Conservation (phyloP, 225 moss, liverwort and hornwort species). For the Marchantia paleacea region DNA sequence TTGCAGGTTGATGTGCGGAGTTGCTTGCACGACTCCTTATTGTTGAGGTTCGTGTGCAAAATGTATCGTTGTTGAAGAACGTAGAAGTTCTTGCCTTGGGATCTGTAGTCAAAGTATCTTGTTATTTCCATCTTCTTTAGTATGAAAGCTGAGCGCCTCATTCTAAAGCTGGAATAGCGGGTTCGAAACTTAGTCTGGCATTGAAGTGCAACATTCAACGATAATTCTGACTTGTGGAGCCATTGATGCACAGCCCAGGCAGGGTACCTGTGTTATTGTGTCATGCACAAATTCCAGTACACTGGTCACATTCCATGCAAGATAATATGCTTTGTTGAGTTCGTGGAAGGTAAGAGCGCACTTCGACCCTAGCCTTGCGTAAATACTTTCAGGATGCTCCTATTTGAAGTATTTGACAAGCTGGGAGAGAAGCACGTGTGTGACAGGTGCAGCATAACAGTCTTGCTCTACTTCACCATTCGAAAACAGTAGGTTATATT, state of each 20-base stretch:
- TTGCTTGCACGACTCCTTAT: constrained; percentile 28
- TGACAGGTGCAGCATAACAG: constrained; percentile 10
- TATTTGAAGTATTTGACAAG: neutral
- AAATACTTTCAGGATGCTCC: neutral
- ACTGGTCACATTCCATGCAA: constrained; percentile 8
- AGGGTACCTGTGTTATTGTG: constrained; percentile 23
- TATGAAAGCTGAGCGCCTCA: constrained; percentile 5
- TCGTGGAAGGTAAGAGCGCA: constrained; percentile 24
- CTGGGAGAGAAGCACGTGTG: neutral
- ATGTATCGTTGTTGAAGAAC: constrained; percentile 16
- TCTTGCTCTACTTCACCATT: neutral
- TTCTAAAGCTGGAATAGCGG: neutral
- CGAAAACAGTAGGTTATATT: neutral
- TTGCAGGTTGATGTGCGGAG: constrained; percentile 35
- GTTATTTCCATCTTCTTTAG: constrained; percentile 4
- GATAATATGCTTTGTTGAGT: constrained; percentile 11
- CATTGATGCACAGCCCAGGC: constrained; percentile 34
- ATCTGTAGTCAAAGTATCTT: constrained; percentile 1
- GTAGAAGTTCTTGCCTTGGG: constrained; percentile 5
- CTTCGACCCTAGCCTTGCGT: constrained; percentile 3
- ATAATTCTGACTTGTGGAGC: constrained; percentile 34
- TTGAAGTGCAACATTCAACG: constrained; percentile 2
- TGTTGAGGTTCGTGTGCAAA: constrained; percentile 24
- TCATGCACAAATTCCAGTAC: constrained; percentile 17
- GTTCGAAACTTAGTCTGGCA: neutral